Evolutionary conservation across 129 eudicot species (phyloP), one percentile per base, ranked within the genome.

Genomic region (Saussurea involucrata): DNA sequence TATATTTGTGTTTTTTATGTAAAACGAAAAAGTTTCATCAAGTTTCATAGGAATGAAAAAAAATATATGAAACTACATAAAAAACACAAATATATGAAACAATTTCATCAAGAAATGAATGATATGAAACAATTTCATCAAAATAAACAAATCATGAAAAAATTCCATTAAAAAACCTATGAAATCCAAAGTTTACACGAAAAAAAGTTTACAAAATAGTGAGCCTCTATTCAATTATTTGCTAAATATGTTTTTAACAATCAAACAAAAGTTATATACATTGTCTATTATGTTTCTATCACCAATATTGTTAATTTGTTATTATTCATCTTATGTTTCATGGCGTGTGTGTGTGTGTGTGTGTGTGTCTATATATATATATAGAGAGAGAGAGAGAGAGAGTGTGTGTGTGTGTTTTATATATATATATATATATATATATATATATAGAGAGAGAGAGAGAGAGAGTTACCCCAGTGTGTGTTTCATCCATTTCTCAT

Each of bases 401-500:
- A n/a, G 55, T 49, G 31, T 20, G 98, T 86, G 83, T 95, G 98
- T 80, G 3, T 37, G n/a, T 71, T 20, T 24, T n/a, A 3, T 13
- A 2, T 36, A 28, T 21, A 73, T 73, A 58, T 2, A 27, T 20
- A 32, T 25, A n/a, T n/a, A 3, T 13, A 2, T 36, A 28, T 21
- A 73, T 73, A 58, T 2, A 27, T 20, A 32, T 25, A n/a, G 61
- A 66, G 76, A 4, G 81, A 64, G 68, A 69, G 77, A 76, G 27
- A 69, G 49, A 46, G 63, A 53, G 66, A 71, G 71, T 25, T 89
- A 95, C 98, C 98, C 98, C 58, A 95, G 31, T 20, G 98, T 86
- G 83, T 95, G 98, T 80, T 87, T 91, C 96, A 95, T 89, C 98
- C 98, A 95, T 6, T 87, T 89, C 83, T 76, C 97, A 82, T 95